These are phyloP conservation scores for Rosa chinensis DNA, from an alignment of 306 rosid genomes.

Conservation along the genomic window DNA sequence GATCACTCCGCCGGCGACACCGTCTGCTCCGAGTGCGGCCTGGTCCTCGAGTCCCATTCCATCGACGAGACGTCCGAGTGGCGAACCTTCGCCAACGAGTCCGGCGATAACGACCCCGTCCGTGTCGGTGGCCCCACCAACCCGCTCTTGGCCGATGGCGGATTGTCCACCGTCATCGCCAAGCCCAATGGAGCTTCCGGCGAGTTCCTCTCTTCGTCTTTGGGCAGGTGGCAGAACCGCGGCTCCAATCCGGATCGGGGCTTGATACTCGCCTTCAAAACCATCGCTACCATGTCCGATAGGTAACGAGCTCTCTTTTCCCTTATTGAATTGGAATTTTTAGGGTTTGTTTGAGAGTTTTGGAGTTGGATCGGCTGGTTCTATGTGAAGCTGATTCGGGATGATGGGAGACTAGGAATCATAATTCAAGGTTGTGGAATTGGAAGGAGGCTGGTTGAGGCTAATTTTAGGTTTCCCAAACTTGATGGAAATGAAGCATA, in stretches of 20 bases:
- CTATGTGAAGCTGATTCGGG: background rate
- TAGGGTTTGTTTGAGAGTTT: background rate
- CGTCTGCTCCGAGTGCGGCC: constrained; percentile 92
- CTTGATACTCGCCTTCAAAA: constrained; percentile 75
- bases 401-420: no score
- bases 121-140: constrained; percentile 94
- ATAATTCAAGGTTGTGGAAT: background rate
- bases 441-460: background rate
- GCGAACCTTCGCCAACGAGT: constrained; percentile 89
- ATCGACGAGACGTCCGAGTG: constrained; percentile 95
- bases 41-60: constrained; percentile 91
- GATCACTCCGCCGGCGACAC: constrained; percentile 96
- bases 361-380: constrained; percentile 9
- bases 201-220: constrained; percentile 79
- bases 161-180: constrained; percentile 87
- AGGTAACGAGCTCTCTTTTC: constrained; percentile 37
- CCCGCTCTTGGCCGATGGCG: constrained; percentile 81
- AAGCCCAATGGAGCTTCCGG: constrained; percentile 81
- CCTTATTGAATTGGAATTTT: background rate
- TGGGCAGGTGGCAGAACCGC: constrained; percentile 98
- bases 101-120: constrained; percentile 93
- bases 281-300: constrained; percentile 95
- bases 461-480: background rate
- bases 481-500: background rate
- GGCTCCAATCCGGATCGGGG: constrained; percentile 93